Evolutionary conservation across 306 rosid genomes (phyloP).

Genomic region (Lathyrus aphaca): DNA sequence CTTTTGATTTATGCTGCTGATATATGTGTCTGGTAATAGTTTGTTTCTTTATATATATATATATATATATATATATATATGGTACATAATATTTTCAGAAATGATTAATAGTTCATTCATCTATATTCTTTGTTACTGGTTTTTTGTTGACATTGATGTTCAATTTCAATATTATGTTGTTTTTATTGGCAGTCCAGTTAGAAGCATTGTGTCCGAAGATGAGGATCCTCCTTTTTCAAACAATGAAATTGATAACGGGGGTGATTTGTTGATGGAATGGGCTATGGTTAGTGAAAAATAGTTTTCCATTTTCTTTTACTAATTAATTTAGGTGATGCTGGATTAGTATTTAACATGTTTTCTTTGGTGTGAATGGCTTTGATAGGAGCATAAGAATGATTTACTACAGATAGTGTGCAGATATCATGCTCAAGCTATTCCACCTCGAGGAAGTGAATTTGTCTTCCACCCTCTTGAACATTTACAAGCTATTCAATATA

Average conservation of each 20-base stretch:
- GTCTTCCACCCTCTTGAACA: slow-evolving; percentile 90
- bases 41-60: slow-evolving; percentile 32
- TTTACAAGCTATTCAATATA: slow-evolving; percentile 78
- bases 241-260: slow-evolving; percentile 62
- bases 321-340: slow-evolving; percentile 36
- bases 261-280: slow-evolving; percentile 76
- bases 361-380: slow-evolving; percentile 39
- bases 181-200: slow-evolving; percentile 92
- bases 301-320: slow-evolving; percentile 37
- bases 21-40: slow-evolving; percentile 29
- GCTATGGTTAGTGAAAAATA: slow-evolving; percentile 75
- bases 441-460: slow-evolving; percentile 66
- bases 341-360: slow-evolving; percentile 39
- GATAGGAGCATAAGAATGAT: slow-evolving; percentile 79
- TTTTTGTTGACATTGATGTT: slow-evolving; percentile 29
- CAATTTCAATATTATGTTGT: slow-evolving; percentile 51
- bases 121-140: slow-evolving; percentile 7
- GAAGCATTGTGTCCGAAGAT: slow-evolving; percentile 83
- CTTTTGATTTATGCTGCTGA: slow-evolving; percentile 24
- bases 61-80: too few species aligned
- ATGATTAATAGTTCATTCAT: slow-evolving; percentile 17
- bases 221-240: slow-evolving; percentile 64
- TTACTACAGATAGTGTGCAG: slow-evolving; percentile 86
- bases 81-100: slow-evolving; percentile 2
- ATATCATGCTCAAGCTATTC: slow-evolving; percentile 75